Evolutionary conservation across 2,329 filamentous ascomycete genomes (phyloP).

Genomic region (Sclerotinia minor): DNA sequence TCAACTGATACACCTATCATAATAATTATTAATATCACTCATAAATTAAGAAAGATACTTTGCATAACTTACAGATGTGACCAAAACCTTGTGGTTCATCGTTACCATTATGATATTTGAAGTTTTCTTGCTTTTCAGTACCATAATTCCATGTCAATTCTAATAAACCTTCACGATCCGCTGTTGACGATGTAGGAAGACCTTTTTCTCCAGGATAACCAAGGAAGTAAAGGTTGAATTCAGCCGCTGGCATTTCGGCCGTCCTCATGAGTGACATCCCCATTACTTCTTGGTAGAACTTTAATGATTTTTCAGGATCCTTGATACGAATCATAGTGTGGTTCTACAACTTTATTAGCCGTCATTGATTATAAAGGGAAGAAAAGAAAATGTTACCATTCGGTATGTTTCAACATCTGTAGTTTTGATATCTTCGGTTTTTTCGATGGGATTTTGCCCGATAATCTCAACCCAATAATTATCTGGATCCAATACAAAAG

Average conservation of each 20-base stretch:
- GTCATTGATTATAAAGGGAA: background rate
- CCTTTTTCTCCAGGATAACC: conserved; percentile 67
- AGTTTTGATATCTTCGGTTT: conserved; percentile 68
- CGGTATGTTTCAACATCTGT: conserved; percentile 77
- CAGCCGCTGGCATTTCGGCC: conserved; percentile 64
- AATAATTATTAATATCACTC: conserved; percentile 14
- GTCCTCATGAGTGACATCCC: conserved; percentile 84
- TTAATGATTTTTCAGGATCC: conserved; percentile 69
- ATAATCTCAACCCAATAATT: conserved; percentile 84
- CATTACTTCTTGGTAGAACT: conserved; percentile 81
- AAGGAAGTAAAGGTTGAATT: conserved; percentile 92
- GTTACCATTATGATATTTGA: conserved; percentile 93
- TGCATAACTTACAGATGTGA: conserved; percentile 70
- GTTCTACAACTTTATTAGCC: conserved; percentile 53
- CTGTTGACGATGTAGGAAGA: conserved; percentile 54
- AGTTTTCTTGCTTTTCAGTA: conserved; percentile 80
- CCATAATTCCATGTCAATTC: conserved; percentile 86
- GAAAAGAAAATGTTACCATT: conserved; percentile 49
- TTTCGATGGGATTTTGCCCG: conserved; percentile 67
- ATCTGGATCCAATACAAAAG: conserved; percentile 87
- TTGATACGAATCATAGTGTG: conserved; percentile 97
- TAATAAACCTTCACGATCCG: conserved; percentile 76
- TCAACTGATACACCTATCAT: conserved; percentile 74
- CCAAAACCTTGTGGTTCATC: conserved; percentile 89
- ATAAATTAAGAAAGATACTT: background rate